Conservation (phyloP, 352 stramenopile genomes). For the Phytophthora crassamura region DNA sequence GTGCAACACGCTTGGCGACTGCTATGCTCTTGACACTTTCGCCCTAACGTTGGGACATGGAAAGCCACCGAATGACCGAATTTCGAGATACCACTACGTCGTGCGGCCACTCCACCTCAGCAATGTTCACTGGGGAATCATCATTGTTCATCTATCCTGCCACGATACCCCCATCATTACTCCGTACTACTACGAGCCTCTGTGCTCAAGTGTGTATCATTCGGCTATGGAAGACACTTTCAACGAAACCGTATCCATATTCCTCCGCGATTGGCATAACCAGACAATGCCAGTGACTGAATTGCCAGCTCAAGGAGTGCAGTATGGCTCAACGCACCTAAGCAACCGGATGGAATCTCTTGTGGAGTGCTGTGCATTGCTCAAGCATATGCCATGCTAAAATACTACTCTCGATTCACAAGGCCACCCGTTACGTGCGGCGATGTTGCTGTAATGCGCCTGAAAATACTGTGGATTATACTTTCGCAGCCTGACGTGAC, state of each 20-base stretch:
- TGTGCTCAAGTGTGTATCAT: background rate
- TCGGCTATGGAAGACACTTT: background rate
- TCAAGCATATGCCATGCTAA: background rate
- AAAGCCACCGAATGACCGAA: background rate
- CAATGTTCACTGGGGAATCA: conserved; percentile 3
- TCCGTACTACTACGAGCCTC: conserved; percentile 11
- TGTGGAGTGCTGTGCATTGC: conserved; percentile 12
- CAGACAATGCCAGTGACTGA: background rate
- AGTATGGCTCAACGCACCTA: conserved; percentile 5
- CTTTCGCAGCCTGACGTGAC: conserved; percentile 1
- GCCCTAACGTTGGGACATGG: background rate
- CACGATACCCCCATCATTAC: background rate
- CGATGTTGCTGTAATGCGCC: conserved; percentile 1
- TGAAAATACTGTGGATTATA: conserved; percentile 6
- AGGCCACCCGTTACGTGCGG: background rate
- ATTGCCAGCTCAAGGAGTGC: background rate
- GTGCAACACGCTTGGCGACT: background rate
- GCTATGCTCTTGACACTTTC: conserved; percentile 7
- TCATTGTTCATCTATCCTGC: background rate
- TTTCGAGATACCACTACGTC: conserved; percentile 4
- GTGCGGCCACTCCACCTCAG: conserved; percentile 5
- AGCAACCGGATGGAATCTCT: conserved; percentile 8
- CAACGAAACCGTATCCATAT: background rate
- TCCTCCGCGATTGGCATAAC: conserved; percentile 2
- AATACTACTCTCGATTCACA: background rate